Evolutionary conservation across 2,329 filamentous ascomycete genomes (phyloP).

Genomic region (Epichloe coenophiala): DNA sequence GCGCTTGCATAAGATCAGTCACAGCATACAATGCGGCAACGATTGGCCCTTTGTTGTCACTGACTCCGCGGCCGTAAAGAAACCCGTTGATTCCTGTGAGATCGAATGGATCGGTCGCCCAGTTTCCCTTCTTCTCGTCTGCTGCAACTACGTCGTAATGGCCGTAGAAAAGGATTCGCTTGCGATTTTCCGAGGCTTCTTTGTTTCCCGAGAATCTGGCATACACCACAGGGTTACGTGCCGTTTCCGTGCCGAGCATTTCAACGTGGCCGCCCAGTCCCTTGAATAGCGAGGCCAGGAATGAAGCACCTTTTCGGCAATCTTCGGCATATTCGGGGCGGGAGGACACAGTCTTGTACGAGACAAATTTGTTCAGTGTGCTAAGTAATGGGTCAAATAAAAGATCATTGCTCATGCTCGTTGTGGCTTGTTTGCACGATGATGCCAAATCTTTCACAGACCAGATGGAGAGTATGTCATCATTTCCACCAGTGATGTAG

Average conservation of each 20-base stretch:
- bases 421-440: conserved; percentile 18
- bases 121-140: conserved; percentile 68
- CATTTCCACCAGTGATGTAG: conserved; percentile 91
- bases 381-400: conserved; percentile 53
- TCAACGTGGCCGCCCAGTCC: conserved; percentile 81
- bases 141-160: conserved; percentile 96
- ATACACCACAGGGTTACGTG: conserved; percentile 83
- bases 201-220: conserved; percentile 73
- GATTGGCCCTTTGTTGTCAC: conserved; percentile 94
- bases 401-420: conserved; percentile 32
- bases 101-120: conserved; percentile 80
- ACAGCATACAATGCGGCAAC: conserved; percentile 90
- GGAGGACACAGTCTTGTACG: conserved; percentile 84
- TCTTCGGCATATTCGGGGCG: conserved; percentile 77
- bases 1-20: conserved; percentile 74
- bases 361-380: conserved; percentile 72
- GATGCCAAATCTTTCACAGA: conserved; percentile 40
- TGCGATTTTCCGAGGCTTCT: conserved; percentile 51
- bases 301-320: conserved; percentile 84
- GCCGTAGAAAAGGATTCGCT: conserved; percentile 90
- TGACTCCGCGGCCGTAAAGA: conserved; percentile 88
- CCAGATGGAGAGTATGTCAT: conserved; percentile 83
- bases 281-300: conserved; percentile 80
- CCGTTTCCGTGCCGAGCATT: conserved; percentile 70
- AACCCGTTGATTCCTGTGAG: conserved; percentile 83